Evolutionary conservation across 805 yeast species (phyloP), one percentile per base, ranked within the genome.

Genomic region (Wickerhamomyces mucosus): DNA sequence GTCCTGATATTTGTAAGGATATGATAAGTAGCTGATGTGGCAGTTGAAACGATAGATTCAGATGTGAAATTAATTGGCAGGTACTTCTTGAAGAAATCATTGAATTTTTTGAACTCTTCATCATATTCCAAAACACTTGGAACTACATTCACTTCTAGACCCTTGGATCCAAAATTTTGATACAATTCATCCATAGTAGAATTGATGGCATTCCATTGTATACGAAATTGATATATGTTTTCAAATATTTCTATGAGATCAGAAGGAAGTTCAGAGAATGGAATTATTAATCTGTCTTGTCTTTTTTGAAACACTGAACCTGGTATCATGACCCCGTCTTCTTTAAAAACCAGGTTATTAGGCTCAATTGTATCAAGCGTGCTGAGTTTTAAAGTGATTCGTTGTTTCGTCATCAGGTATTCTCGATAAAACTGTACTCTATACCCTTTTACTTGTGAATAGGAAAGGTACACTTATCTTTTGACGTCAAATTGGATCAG

Each of bases 11-110:
- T 35, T 3, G 33, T 27, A 3, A 30, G 25, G 0, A 36, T n/a
- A 28, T 44, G 46, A 25, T 30, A 44, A 2, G 45, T 29, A 1
- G 50, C 51, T 4, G 51, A 42, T 3, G 46, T 42, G 5, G 51
- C 42, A 1, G 43, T 38, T 5, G 50, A 45, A 3, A 47, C 36
- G 13, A 42, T 15, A 18, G 31, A 26, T 15, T 30, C 14, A 18
- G 35, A 23, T 24, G 34, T 32, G 35, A 47, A 45, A 0, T 11
- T 15, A 6, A 42, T 26, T 10, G 40, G 38, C 15, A 47, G 40
- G 29, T 25, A 23, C 5, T 13, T 21, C 7, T 37, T 26, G 7
- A 39, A 11, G 27, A 34, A 45, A 11, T 16, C 10, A 9, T 49
- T 48, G 26, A 47, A 33, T 15, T 34, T 28, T 23, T 45, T 46